Evolutionary conservation across 331 rosid genomes (phyloP).

Genomic region (Cydonia oblonga): DNA sequence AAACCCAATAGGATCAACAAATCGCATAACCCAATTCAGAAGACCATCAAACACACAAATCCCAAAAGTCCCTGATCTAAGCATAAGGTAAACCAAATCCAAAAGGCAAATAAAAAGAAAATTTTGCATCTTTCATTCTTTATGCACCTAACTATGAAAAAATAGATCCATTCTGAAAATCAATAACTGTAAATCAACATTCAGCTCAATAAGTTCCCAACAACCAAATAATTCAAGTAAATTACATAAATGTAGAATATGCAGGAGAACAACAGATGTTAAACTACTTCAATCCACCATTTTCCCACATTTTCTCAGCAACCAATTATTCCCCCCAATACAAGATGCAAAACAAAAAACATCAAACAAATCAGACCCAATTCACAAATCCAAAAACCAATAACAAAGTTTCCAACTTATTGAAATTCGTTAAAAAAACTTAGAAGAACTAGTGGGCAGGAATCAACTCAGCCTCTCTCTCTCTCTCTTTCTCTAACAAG

Average conservation of each 20-base stretch:
- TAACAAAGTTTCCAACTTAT: background rate
- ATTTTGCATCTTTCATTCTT: background rate
- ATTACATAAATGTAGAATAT: no score
- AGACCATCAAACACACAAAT: no score
- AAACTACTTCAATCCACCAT: no score
- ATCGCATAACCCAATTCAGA: no score
- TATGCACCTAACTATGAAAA: background rate
- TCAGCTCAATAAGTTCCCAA: background rate
- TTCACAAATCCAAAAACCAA: slow-evolving; percentile 13
- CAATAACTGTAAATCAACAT: background rate
- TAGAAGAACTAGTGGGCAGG: background rate
- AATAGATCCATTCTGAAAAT: background rate
- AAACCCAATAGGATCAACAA: no score
- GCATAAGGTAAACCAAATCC: no score
- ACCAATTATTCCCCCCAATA: slow-evolving; percentile 7
- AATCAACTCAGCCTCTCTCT: background rate
- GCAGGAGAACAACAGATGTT: no score
- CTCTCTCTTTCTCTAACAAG: background rate
- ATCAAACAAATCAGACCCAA: slow-evolving; percentile 10
- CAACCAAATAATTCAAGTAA: no score
- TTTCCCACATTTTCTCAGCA: slow-evolving; percentile 4
- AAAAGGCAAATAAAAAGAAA: no score
- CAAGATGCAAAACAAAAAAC: background rate
- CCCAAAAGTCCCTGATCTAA: no score
- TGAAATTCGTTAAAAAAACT: no score